phyloP scores from a whole-genome alignment of 2,329 filamentous ascomycete species.

The Aspergillus spinulosporus region DNA sequence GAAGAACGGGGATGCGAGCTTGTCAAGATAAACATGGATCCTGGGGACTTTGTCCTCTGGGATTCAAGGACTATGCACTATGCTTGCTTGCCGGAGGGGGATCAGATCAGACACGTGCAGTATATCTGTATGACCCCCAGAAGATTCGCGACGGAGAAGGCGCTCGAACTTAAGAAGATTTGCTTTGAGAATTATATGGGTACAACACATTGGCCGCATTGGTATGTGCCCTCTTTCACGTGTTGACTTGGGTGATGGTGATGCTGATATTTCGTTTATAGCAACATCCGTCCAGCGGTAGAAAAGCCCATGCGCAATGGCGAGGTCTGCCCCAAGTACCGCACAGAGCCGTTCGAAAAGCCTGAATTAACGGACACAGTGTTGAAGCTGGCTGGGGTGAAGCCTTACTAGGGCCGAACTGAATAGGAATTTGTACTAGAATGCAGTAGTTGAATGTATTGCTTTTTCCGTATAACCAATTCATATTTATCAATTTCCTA shows the following conservation, averaged over 20 bases:
- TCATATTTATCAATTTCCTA: no score
- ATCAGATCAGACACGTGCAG: conserved; percentile 33
- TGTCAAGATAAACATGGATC: not conserved
- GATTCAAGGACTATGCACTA: not conserved
- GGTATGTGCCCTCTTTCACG: not conserved
- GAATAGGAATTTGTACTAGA: not conserved
- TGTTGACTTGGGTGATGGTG: not conserved
- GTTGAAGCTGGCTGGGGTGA: conserved; percentile 39
- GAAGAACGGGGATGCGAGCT: not conserved
- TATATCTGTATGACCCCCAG: conserved; percentile 47
- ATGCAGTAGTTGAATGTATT: not conserved
- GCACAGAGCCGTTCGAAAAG: conserved; percentile 43
- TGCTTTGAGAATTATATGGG: conserved; percentile 36
- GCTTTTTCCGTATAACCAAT: not conserved
- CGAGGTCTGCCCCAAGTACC: conserved; percentile 38
- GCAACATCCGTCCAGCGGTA: conserved; percentile 39
- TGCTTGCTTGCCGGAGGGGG: conserved; percentile 24
- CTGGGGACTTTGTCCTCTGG: conserved; percentile 1
- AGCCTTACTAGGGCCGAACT: conserved; percentile 20
- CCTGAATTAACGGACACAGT: conserved; percentile 37
- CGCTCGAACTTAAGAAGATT: conserved; percentile 43
- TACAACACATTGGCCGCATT: conserved; percentile 16
- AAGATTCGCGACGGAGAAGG: conserved; percentile 41
- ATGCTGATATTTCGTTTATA: conserved; percentile 6
- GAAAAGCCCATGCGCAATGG: conserved; percentile 41